A percentile compares a stretch with the other conserved stretches of the same genome.
phyloP scores from a whole-genome alignment of 495 filamentous ascomycete genomes.

The Xylaria palmicola region DNA sequence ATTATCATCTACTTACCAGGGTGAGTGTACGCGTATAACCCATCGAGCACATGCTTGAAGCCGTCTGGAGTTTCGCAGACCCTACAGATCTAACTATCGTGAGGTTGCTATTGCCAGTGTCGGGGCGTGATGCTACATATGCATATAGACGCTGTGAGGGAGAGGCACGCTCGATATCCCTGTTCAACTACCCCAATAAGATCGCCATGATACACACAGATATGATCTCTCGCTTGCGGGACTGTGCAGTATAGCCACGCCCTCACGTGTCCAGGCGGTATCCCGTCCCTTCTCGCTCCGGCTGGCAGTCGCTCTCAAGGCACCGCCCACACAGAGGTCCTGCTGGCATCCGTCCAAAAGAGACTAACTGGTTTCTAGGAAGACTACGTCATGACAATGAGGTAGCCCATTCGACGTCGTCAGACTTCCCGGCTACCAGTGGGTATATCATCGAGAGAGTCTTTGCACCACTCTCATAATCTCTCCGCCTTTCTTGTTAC shows the following conservation, averaged over 20 bases:
- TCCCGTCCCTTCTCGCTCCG: not conserved
- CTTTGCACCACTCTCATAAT: not conserved
- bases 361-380: not conserved
- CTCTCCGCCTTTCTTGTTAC: not conserved
- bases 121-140: not conserved
- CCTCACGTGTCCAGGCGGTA: not conserved
- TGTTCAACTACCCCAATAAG: not conserved
- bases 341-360: not conserved
- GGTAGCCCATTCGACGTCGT: not conserved
- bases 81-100: not conserved
- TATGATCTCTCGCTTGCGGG: not conserved
- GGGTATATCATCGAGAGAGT: not conserved
- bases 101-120: not conserved
- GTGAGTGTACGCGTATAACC: not conserved
- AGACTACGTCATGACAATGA: slow-evolving; percentile 1
- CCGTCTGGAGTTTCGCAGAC: not conserved
- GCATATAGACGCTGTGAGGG: not conserved
- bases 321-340: not conserved
- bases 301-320: not conserved
- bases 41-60: not conserved
- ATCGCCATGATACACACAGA: not conserved
- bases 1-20: not conserved
- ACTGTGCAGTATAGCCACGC: not conserved
- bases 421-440: not conserved
- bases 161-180: not conserved